phyloP scores from a whole-genome alignment of 371 early-diverging fungal genomes.

The Apophysomyces elegans region DNA sequence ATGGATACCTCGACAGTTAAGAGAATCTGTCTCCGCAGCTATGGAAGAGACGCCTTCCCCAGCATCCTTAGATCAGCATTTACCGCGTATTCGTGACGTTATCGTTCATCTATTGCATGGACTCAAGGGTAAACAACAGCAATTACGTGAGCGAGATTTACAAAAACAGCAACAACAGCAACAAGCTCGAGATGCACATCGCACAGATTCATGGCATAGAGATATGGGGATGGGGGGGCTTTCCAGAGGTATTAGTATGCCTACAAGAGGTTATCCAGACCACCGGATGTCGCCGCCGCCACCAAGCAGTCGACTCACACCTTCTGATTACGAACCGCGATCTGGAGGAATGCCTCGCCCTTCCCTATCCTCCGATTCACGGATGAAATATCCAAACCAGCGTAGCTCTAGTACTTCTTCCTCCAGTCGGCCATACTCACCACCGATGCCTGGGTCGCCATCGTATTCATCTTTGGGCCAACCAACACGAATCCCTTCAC shows the following conservation, averaged over 20 bases:
- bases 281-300: constrained; percentile 20
- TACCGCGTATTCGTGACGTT: constrained; percentile 66
- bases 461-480: constrained; percentile 15
- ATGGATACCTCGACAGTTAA: constrained; percentile 61
- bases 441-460: constrained; percentile 29
- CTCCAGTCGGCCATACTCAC: constrained; percentile 22
- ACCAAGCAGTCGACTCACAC: constrained; percentile 24
- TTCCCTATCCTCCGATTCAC: constrained; percentile 35
- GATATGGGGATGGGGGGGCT: constrained; percentile 48
- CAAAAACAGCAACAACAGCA: constrained; percentile 14
- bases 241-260: constrained; percentile 26
- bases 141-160: constrained; percentile 47
- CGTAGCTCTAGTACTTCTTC: background rate
- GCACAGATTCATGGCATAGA: constrained; percentile 37
- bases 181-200: constrained; percentile 18
- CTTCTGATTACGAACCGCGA: constrained; percentile 45
- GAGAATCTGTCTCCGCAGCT: constrained; percentile 56
- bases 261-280: constrained; percentile 15
- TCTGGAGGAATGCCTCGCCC: constrained; percentile 51
- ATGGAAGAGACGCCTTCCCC: constrained; percentile 63
- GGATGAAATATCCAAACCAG: constrained; percentile 25
- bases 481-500: constrained; percentile 33
- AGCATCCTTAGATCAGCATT: constrained; percentile 53
- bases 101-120: constrained; percentile 68
- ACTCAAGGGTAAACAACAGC: constrained; percentile 61